These are phyloP conservation scores for Cordyceps farinosa DNA, from an alignment of 2,329 filamentous ascomycete species.

Conservation along the genomic window DNA sequence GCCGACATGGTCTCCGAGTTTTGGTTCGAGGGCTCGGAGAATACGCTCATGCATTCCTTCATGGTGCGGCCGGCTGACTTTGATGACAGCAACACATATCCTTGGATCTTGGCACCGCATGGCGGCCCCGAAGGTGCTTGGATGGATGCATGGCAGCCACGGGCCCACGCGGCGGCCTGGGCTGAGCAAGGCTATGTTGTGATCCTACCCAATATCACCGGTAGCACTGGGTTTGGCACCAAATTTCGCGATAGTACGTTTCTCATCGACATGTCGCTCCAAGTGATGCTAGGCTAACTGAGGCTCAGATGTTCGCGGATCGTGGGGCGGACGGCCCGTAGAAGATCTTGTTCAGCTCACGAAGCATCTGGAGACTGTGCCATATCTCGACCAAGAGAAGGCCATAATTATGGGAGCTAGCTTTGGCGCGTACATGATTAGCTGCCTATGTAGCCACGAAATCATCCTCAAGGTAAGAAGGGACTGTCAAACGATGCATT, in stretches of 20 bases:
- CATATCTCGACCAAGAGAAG: slow-evolving; percentile 52
- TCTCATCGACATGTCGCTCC: background rate
- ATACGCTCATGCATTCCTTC: slow-evolving; percentile 37
- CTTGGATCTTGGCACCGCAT: slow-evolving; percentile 37
- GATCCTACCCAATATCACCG: slow-evolving; percentile 56
- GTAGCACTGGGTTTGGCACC: slow-evolving; percentile 53
- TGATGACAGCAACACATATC: slow-evolving; percentile 35
- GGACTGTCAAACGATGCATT: no score
- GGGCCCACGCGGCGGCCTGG: slow-evolving; percentile 53
- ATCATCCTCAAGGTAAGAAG: slow-evolving; percentile 42
- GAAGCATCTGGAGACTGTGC: slow-evolving; percentile 45
- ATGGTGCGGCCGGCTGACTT: slow-evolving; percentile 38
- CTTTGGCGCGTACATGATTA: slow-evolving; percentile 60
- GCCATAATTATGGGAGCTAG: slow-evolving; percentile 51
- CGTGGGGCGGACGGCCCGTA: slow-evolving; percentile 53
- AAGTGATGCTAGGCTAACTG: slow-evolving; percentile 20
- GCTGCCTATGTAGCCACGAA: slow-evolving; percentile 54
- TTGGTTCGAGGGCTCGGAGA: slow-evolving; percentile 37
- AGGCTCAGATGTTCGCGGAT: slow-evolving; percentile 45
- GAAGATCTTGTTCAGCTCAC: slow-evolving; percentile 54
- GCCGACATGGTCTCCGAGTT: slow-evolving; percentile 38
- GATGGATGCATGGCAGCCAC: slow-evolving; percentile 50
- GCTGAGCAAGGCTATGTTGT: slow-evolving; percentile 60
- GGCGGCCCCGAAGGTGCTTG: slow-evolving; percentile 44
- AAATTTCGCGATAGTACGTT: slow-evolving; percentile 31